Percentiles rank a stretch among this genome's conserved stretches.
Evolutionary conservation across 306 rosid species (phyloP).

Genomic region (Coriaria nepalensis): DNA sequence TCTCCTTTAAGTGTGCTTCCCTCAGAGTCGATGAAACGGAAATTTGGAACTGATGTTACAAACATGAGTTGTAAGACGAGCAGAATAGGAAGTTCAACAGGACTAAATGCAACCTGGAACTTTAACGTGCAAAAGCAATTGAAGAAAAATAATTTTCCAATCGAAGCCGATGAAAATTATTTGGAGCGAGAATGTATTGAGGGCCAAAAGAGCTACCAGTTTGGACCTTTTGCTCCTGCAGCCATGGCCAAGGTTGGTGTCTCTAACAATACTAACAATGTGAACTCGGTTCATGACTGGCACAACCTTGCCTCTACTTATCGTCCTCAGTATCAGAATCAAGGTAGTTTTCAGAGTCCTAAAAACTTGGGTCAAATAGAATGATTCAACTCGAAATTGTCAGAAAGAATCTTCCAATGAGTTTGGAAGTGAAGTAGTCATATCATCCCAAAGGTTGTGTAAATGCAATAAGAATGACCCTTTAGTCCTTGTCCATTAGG

Average conservation of each 20-base stretch:
- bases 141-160: slow-evolving; percentile 8
- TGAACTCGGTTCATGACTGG: slow-evolving; percentile 17
- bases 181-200: slow-evolving; percentile 18
- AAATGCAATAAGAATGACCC: too few species aligned
- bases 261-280: slow-evolving; percentile 10
- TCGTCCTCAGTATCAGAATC: slow-evolving; percentile 30
- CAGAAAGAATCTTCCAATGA: neutral
- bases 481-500: too few species aligned
- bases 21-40: slow-evolving; percentile 25
- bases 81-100: slow-evolving; percentile 9
- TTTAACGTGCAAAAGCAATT: slow-evolving; percentile 1
- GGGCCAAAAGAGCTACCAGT: slow-evolving; percentile 30
- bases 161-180: slow-evolving; percentile 4
- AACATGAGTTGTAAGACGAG: slow-evolving; percentile 30
- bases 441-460: too few species aligned
- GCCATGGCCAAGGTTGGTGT: slow-evolving; percentile 12
- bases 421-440: too few species aligned
- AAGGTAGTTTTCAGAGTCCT: slow-evolving; percentile 20
- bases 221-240: slow-evolving; percentile 49
- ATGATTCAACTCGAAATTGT: neutral
- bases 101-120: slow-evolving; percentile 7
- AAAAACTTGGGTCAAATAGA: slow-evolving; percentile 5
- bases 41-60: slow-evolving; percentile 39
- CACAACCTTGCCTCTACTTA: slow-evolving; percentile 25
- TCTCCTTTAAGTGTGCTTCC: slow-evolving; percentile 1